phyloP scores from a whole-genome alignment of 176 grass and related monocot species.

The Chrysopogon serrulatus region DNA sequence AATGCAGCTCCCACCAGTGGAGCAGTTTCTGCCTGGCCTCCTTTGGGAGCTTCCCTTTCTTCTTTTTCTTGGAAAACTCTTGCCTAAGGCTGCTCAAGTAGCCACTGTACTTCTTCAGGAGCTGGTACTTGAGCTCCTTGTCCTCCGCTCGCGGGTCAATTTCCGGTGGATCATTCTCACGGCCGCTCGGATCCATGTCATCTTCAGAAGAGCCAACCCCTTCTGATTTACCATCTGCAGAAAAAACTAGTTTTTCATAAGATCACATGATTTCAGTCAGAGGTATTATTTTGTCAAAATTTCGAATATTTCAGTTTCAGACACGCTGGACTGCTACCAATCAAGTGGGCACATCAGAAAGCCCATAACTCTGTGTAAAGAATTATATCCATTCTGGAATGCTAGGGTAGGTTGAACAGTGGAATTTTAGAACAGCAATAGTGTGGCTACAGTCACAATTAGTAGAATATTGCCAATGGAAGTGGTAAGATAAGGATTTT shows the following conservation, averaged over 20 bases:
- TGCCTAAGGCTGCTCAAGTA: slow-evolving; percentile 80
- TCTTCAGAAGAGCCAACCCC: slow-evolving; percentile 73
- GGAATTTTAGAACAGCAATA: not conserved
- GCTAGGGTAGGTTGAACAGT: not conserved
- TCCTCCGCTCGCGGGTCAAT: slow-evolving; percentile 59
- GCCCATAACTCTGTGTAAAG: slow-evolving; percentile 26
- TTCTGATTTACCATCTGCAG: slow-evolving; percentile 75
- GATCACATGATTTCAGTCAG: not conserved
- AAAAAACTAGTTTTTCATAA: not conserved
- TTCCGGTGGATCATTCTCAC: slow-evolving; percentile 50
- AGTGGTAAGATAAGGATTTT: not conserved
- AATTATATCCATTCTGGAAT: slow-evolving; percentile 9
- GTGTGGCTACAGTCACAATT: slow-evolving; percentile 1
- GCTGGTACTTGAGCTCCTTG: slow-evolving; percentile 71
- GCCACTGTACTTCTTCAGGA: slow-evolving; percentile 76
- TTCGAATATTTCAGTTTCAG: slow-evolving; percentile 18
- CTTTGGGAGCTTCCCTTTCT: slow-evolving; percentile 88
- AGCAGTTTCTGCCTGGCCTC: slow-evolving; percentile 81
- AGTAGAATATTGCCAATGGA: not conserved
- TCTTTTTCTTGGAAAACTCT: slow-evolving; percentile 84
- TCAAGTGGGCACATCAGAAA: slow-evolving; percentile 13
- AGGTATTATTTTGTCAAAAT: not conserved
- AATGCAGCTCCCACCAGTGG: slow-evolving; percentile 78
- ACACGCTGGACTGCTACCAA: slow-evolving; percentile 14
- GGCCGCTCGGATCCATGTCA: slow-evolving; percentile 62